Base-by-base conservation (phyloP, 371 early-diverging fungal genomes). In the Circinella umbellata region DNA sequence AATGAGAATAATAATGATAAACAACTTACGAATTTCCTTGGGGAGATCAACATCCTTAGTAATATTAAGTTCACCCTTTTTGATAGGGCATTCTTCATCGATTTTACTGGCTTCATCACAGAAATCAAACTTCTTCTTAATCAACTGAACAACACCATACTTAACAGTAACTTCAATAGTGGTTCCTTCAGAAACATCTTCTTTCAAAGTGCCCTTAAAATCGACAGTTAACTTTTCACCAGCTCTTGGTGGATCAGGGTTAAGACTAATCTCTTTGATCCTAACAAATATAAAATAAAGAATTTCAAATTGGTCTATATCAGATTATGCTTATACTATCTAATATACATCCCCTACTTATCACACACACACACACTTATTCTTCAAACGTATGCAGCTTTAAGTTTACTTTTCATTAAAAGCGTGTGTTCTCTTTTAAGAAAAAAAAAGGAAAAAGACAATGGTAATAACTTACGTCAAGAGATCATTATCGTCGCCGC, bases 31-130 rank as follows among this genome's bases (percentile, higher is more conserved):
- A 67, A 84, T 81, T 69, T 79, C 78, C 48, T 83, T 87, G 60
- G 91, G 91, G 27, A 90, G 77, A 37, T 78, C 81, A 36, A 90
- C 82, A 0, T 72, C 63, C 63, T 84, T 82, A 6, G 77, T 53
- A 17, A 89, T 67, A 3, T 42, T 46, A 9, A 86, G 75, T 0
- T 80, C 76, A 9, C 91, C 91, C 14, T 76, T 55, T 4, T 74
- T 69, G 55, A 90, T 69, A 38, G 91, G 91, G 66, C 91, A 90
- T 7, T 76, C 66, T 70, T 84, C 86, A 70, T 84, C 80, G 17
- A 88, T 70, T 57, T 88, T 73, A 1, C 78, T 71, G 20, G 66
- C 49, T 57, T 89, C 79, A 13, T 88, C 80, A 64, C 89, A 85
- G 69, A 89, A 81, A 76, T 91, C 85, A 62, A 81, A 71, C 46